These are phyloP conservation scores for Bassia scoparia DNA, from an alignment of 148 eudicot genomes.

Conservation along the genomic window DNA sequence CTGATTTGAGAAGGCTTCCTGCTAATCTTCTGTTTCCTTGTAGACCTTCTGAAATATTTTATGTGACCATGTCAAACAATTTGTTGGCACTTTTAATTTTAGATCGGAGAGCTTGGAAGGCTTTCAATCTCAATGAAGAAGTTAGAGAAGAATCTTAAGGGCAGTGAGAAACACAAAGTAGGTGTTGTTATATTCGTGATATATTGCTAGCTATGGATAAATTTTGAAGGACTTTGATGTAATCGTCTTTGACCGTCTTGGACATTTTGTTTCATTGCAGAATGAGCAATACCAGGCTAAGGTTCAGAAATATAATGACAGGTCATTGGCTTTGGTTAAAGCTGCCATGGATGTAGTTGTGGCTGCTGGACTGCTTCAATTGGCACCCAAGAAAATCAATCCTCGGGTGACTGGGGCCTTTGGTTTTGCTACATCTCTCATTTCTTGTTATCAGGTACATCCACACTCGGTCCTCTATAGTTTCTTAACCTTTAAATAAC, in stretches of 20 bases:
- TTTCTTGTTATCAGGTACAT: conserved; percentile 91
- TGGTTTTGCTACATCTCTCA: conserved; percentile 79
- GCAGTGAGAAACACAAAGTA: conserved; percentile 65
- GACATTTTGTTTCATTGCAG: conserved; percentile 38
- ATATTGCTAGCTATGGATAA: neutral
- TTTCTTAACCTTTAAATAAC: neutral
- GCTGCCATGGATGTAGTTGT: conserved; percentile 79
- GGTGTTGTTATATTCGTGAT: conserved; percentile 10
- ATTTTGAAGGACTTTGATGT: neutral
- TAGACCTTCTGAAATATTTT: neutral
- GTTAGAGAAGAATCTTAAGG: conserved; percentile 77
- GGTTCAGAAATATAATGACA: conserved; percentile 67
- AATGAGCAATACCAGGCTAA: conserved; percentile 66
- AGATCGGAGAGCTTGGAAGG: conserved; percentile 85
- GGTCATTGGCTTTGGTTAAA: conserved; percentile 79
- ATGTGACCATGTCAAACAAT: neutral
- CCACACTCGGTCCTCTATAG: neutral
- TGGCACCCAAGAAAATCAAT: conserved; percentile 88
- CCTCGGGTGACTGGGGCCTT: conserved; percentile 96
- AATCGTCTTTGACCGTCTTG: neutral
- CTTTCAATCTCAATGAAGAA: conserved; percentile 82
- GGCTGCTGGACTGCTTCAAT: conserved; percentile 84
- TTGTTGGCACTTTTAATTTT: conserved; percentile 9
- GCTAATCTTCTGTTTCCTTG: neutral
- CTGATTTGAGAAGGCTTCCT: neutral